phyloP scores from a whole-genome alignment of 2,329 filamentous ascomycete species.

The Sporothrix phasma region DNA sequence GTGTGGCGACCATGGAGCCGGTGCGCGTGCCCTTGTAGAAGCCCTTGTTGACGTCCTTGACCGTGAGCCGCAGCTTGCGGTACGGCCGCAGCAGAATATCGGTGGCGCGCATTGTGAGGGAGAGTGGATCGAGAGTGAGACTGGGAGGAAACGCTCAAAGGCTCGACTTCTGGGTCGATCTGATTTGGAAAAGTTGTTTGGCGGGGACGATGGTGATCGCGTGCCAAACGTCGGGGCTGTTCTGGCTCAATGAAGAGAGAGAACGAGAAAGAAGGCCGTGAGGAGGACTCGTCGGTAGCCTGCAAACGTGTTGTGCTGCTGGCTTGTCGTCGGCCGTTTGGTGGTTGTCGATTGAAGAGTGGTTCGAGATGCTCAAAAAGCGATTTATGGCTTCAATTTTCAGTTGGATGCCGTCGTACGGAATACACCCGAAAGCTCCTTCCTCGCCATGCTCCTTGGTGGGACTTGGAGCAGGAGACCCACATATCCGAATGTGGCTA shows the following conservation, averaged over 20 bases:
- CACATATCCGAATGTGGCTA: neutral
- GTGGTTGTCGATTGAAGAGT: neutral
- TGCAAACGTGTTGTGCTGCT: neutral
- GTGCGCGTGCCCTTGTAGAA: slow-evolving; percentile 96
- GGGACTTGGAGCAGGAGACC: neutral
- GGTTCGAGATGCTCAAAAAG: neutral
- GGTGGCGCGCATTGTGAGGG: slow-evolving; percentile 53
- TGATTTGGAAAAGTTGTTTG: neutral
- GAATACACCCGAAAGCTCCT: neutral
- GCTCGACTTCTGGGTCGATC: neutral
- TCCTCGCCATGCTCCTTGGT: neutral
- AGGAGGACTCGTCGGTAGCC: neutral
- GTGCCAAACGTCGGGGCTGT: neutral
- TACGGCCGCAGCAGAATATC: slow-evolving; percentile 56
- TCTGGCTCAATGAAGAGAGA: neutral
- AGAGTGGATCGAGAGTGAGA: neutral
- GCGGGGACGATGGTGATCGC: neutral
- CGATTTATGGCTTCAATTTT: slow-evolving; percentile 3
- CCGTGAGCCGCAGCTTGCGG: slow-evolving; percentile 71
- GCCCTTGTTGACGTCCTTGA: slow-evolving; percentile 84
- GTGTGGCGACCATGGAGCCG: slow-evolving; percentile 76
- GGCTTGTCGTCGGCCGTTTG: neutral
- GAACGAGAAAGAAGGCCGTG: neutral
- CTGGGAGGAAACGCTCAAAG: neutral
- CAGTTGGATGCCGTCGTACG: neutral